Base-by-base conservation (phyloP, 2,329 filamentous ascomycete species). In the Nigrospora sphaerica region DNA sequence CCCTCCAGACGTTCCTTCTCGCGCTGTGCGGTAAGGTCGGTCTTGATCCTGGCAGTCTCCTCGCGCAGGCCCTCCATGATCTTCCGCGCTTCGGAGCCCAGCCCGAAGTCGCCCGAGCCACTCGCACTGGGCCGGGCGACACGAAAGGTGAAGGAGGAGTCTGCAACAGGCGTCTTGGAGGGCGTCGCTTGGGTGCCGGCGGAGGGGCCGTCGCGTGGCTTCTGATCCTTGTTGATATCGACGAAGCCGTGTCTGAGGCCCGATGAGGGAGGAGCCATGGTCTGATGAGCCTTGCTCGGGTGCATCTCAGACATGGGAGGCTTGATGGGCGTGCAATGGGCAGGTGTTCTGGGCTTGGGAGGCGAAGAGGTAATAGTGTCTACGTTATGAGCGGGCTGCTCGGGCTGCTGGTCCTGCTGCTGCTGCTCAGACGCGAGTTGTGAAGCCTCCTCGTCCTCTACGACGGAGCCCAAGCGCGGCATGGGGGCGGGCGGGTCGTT, bases 281-380 rank as follows among this genome's bases (percentile, higher is more conserved):
- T 91, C 53, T 80, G 76, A 47, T 93, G 88, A 47, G 81, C 80
- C 61, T 86, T 87, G 70, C 86, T 87, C 10, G 92, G 92, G 62
- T 96, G 91, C 91, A 96, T 96, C 63, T 95, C 90, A 49, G 83
- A 81, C 52, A 77, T 76, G 41, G 85, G 72, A 19, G 88, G 86
- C 68, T 86, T 85, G 54, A 85, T 70, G 6, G 81, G 76, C 4
- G 81, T 81, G 13, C 75, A 77, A 35, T 80, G 79, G 36, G 73
- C 75, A 6, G 89, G 89, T 2, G 86, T 85, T 56, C 63, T 54
- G 42, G 70, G 61, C 43, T 57, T 54, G 39, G 57, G 59, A 10
- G 67, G 61, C 23, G 67, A 69, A 17, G 68, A 66, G 49, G 61
- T 58, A 44, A 58, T 54, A 16, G 60, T 53, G 56, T 66, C 52